Base-by-base conservation (phyloP, 352 stramenopile species). In the Phytophthora fragariae region DNA sequence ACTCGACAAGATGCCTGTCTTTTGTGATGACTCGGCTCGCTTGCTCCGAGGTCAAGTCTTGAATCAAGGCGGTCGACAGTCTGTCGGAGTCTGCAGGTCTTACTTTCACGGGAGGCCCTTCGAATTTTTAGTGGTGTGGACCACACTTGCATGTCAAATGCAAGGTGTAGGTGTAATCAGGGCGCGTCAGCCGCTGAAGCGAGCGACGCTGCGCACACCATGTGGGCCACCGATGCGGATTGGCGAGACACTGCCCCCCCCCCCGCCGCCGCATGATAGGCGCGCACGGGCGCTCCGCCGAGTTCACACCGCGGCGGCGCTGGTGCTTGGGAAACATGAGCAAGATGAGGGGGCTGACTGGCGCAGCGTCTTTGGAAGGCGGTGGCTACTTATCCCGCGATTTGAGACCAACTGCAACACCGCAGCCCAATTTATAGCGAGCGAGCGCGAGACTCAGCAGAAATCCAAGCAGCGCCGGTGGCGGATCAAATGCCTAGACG, bases 361-460 rank as follows among this genome's bases (percentile, higher is more conserved):
- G 54, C 33, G 58, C 49, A 52, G 55, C 33, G 55, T 74, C 65
- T 77, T 74, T 77, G 71, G 63, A 39, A 44, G 37, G 31, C 52
- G 19, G 58, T 73, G 65, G 70, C 65, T 74, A 68, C 71, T n/a
- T 56, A 67, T 77, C 66, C 46, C 50, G 21, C 27, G 62, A 76
- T 79, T 76, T 72, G 72, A 66, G 21, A 27, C 50, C 33, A 75
- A 78, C 65, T 75, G 61, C 65, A 74, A 70, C 64, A 3, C 19
- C 59, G 54, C 27, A n/a, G 64, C 44, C 52, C 65, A 39, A 65
- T 69, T 56, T 73, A 33, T 76, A 70, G 44, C 52, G 24, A 68
- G 41, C 19, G 17, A 41, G 35, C 19, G 8, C 12, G 57, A 35
- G 65, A 21, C 44, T 50, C 44, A 24, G 44, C 44, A 50, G 44